Evolutionary conservation across 352 stramenopile species (phyloP), one percentile per base, ranked within the genome.

Genomic region (Albugo candida): DNA sequence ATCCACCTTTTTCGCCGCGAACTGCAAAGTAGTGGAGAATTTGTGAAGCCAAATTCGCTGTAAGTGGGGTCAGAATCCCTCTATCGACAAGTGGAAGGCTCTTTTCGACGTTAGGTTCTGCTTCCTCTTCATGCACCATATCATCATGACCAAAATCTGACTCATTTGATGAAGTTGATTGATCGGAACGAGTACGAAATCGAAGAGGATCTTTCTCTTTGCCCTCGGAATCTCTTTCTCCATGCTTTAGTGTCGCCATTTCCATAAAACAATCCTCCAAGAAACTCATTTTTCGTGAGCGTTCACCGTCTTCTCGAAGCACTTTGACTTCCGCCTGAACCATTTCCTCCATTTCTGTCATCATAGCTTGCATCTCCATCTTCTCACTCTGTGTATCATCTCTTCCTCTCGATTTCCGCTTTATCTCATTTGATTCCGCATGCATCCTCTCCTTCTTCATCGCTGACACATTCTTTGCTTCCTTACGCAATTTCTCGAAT

Each of bases 21-120:
- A 87, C 72, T 1, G 76, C 74, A 48, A 83, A 85, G 45, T 91
- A 86, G 17, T 70, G 72, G 17, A 91, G 49, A 16, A 91, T 70
- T 51, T 91, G 75, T 45, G 72, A 80, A 18, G 70, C 69, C 47
- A 85, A 85, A 48, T 75, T 85, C 48, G 75, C 75, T 38, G 70
- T 81, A 49, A 81, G 67, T n/a, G 68, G 62, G 52, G 69, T 78
- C 53, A 82, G 82, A 47, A 87, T 76, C 16, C 70, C 20, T 24
- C 17, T 24, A 24, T 43, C 20, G 8, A 43, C 38, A 8, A 10
- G 20, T 24, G 38, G 38, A 19, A 24, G 3, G 24, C 3, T 31
- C 24, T 10, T 31, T 31, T 31, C 24, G 24, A 31, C 24, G 17
- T 8, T 24, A 10, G 3, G 3, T 10, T 19, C 8, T 43, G 3